Base-by-base conservation (phyloP, 495 filamentous ascomycete genomes). In the Aspergillus saccharolyticus region DNA sequence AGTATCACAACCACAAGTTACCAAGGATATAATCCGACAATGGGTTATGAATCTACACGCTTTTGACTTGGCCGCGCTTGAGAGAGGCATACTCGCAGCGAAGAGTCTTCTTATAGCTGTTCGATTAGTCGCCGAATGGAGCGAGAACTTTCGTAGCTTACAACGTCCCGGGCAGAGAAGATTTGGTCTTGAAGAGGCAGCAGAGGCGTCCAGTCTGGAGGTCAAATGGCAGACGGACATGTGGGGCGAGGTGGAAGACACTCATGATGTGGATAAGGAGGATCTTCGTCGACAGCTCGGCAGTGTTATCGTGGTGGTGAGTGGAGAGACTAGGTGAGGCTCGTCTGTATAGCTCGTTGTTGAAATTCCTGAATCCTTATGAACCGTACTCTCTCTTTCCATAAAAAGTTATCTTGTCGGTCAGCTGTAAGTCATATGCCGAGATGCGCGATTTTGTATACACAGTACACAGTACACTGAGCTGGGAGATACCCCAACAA, bases 191-290 rank as follows among this genome's bases (percentile, higher is more conserved):
- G 72, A 80, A 48, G 74, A 96, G 66, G 92, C 91, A 16, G 85
- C 89, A 3, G 75, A 83, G 69, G 84, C 90, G 21, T 85, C 86
- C 4, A 95, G 83, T 60, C 61, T 94, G 19, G 94, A 98, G 78
- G 90, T 96, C 17, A 78, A 80, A 60, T 97, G 89, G 87, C 94
- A 98, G 80, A 96, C 88, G 5, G 75, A 83, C 16, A 81, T 85
- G 74, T 97, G 94, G 91, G 94, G 94, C 1, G 91, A 95, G 76
- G 94, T 98, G 3, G 95, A 98, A 72, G 94, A 98, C 74, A 96
- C 91, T 43, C 95, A 98, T 73, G 94, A 98, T 83, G 94, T 98
- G 2, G 86, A 96, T 64, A 90, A 85, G 70, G 94, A 96, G 74
- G 94, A 98, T 74, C 44, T 97, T 62, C 82, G 81, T 70, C 81